These are phyloP conservation scores for Penstemon davidsonii DNA, from an alignment of 257 asterid species.

Conservation along the genomic window DNA sequence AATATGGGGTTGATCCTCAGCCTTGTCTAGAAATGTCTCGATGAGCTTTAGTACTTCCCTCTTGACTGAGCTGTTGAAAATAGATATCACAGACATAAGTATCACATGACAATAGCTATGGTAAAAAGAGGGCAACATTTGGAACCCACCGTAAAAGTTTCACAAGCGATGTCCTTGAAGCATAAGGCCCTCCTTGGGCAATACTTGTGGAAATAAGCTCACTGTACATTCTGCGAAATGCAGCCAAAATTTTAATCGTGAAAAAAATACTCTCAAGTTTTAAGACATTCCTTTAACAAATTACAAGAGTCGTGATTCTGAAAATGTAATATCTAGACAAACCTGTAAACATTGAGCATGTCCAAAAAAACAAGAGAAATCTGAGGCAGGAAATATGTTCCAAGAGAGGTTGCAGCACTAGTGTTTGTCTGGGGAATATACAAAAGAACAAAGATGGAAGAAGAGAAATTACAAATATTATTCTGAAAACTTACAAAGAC, in stretches of 20 bases:
- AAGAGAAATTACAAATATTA: background rate
- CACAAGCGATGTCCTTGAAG: conserved; percentile 81
- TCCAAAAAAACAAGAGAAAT: conserved; percentile 78
- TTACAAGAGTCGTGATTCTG: background rate
- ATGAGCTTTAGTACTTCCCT: conserved; percentile 94
- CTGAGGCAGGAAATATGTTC: conserved; percentile 86
- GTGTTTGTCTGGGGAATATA: conserved; percentile 75
- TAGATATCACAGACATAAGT: conserved; percentile 2
- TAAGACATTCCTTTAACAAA: background rate
- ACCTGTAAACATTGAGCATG: conserved; percentile 99
- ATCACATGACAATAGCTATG: conserved; percentile 1
- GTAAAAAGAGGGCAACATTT: background rate
- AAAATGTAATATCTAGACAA: conserved; percentile 18
- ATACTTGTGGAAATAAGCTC: conserved; percentile 90
- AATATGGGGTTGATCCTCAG: conserved; percentile 87
- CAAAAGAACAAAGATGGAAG: background rate
- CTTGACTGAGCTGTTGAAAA: conserved; percentile 80
- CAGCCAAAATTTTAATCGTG: conserved; percentile 29
- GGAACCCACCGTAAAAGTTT: conserved; percentile 83
- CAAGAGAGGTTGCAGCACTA: conserved; percentile 87
- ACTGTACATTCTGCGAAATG: conserved; percentile 89
- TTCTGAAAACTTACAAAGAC: background rate
- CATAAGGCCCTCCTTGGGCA: conserved; percentile 97
- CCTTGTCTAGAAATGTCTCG: conserved; percentile 94
- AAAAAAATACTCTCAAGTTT: background rate